Conservation (phyloP, 1,139 yeast species). For the Yamadazyma sp. region DNA sequence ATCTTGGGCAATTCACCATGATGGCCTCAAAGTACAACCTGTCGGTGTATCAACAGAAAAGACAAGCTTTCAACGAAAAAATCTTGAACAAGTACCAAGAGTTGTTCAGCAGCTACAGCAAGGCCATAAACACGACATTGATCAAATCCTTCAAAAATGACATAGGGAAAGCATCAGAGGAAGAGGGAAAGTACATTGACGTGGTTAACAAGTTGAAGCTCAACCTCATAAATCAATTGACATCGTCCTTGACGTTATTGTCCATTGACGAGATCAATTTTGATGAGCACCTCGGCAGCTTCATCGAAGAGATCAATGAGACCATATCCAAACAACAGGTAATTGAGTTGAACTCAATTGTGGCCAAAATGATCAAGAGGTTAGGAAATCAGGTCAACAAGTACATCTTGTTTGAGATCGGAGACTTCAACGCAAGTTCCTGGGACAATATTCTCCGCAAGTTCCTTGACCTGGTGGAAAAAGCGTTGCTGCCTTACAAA, state of each 20-base stretch:
- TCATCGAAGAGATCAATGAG: slow-evolving; percentile 23
- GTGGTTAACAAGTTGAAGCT: slow-evolving; percentile 15
- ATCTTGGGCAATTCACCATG: slow-evolving; percentile 57
- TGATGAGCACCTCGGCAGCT: slow-evolving; percentile 17
- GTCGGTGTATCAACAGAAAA: slow-evolving; percentile 64
- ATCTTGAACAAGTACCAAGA: slow-evolving; percentile 45
- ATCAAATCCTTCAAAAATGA: slow-evolving; percentile 18
- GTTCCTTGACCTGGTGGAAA: slow-evolving; percentile 44
- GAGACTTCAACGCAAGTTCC: slow-evolving; percentile 45
- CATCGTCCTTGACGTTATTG: slow-evolving; percentile 9
- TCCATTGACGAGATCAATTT: slow-evolving; percentile 14
- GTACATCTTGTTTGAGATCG: slow-evolving; percentile 36
- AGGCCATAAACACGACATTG: slow-evolving; percentile 19
- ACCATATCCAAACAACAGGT: slow-evolving; percentile 39
- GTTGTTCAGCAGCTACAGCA: slow-evolving; percentile 38
- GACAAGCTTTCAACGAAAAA: slow-evolving; percentile 45
- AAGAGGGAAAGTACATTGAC: slow-evolving; percentile 19
- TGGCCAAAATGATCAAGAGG: slow-evolving; percentile 39
- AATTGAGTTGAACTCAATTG: slow-evolving; percentile 44
- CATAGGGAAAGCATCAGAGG: slow-evolving; percentile 21
- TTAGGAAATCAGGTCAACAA: slow-evolving; percentile 41
- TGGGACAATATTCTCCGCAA: slow-evolving; percentile 62
- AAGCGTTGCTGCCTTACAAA: slow-evolving; percentile 20
- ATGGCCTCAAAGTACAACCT: slow-evolving; percentile 73
- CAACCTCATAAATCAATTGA: slow-evolving; percentile 6